Base-by-base conservation (phyloP, 2,329 filamentous ascomycete genomes). In the Hortaea werneckii region DNA sequence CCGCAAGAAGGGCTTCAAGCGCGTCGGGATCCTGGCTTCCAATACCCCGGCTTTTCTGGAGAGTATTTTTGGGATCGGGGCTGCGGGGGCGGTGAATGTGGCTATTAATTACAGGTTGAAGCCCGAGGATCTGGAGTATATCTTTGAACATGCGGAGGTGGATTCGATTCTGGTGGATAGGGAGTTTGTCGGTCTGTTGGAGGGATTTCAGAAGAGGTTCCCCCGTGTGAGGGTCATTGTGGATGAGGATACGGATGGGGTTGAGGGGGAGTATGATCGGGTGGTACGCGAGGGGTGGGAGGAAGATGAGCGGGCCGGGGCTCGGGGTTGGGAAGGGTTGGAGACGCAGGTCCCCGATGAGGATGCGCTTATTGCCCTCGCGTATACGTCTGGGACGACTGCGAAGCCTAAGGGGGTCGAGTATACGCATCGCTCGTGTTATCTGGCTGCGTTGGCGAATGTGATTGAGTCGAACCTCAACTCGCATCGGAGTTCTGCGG, bases 21-120 rank as follows among this genome's bases (percentile, higher is more conserved):
- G 85, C 49, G 84, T 96, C 5, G 92, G 92, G 5, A 82, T 98
- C 41, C 73, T 98, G 8, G 82, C 81, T 6, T 86, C 92, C 3
- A 98, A 98, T 63, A 98, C 92, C 1, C 92, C 92, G 0, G 89
- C 89, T 0, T 96, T 96, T 58, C 73, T 98, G 28, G 90, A 96
- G 67, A 78, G 81, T 5, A 86, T 95, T 50, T 98, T 87, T 60
- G 92, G 85, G 1, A 83, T 95, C 55, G 82, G 82, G 1, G 89
- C 85, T 1, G 85, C 85, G 0, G 87, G 87, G 1, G 85, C 75
- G 6, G 78, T 94, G 26, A 80, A 88, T 50, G 84, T 95, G 44
- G 77, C 74, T 3, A 78, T 82, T 40, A 87, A 87, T 54, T 85
- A 85, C 56, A 71, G 83, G 2, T 70, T 95, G 40, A 92, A 92